These are phyloP conservation scores for Lipomyces mesembrius DNA, from an alignment of 805 yeast species.

Conservation along the genomic window DNA sequence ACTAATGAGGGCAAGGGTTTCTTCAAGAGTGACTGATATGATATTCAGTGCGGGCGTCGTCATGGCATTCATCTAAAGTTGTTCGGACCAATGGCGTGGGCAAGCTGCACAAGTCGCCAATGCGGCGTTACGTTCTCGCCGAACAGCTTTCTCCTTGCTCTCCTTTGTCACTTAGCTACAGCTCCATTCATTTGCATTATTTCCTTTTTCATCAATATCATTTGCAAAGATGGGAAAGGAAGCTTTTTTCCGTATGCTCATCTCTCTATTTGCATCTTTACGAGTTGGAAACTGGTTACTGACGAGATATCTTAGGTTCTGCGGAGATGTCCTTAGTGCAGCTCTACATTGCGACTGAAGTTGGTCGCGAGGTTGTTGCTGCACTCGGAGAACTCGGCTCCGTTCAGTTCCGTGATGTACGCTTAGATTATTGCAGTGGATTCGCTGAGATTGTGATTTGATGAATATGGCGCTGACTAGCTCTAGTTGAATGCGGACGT, in stretches of 20 bases:
- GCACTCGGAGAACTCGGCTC: slow-evolving; percentile 84
- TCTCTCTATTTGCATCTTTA: not conserved
- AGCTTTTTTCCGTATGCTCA: slow-evolving; percentile 41
- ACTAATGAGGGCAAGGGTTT: not conserved
- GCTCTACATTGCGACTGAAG: slow-evolving; percentile 87
- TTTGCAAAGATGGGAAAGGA: slow-evolving; percentile 34
- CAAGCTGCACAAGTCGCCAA: too few relatives aligned
- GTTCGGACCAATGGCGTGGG: not conserved
- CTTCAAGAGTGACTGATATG: too few relatives aligned
- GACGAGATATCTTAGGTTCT: slow-evolving; percentile 56
- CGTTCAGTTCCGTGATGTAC: slow-evolving; percentile 79
- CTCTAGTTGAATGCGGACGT: slow-evolving; percentile 66
- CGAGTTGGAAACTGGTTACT: not conserved
- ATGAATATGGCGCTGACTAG: not conserved
- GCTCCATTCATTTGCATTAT: slow-evolving; percentile 7
- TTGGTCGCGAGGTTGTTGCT: slow-evolving; percentile 82
- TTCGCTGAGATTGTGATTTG: not conserved
- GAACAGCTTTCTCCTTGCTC: not conserved
- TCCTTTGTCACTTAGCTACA: not conserved
- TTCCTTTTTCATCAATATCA: not conserved
- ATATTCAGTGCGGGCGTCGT: not conserved
- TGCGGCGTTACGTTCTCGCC: not conserved
- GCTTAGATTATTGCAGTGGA: not conserved
- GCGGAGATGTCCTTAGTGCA: slow-evolving; percentile 97
- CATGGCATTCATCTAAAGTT: not conserved